phyloP scores from a whole-genome alignment of 768 basidiomycete genomes.

The Cystobasidium tubakii region DNA sequence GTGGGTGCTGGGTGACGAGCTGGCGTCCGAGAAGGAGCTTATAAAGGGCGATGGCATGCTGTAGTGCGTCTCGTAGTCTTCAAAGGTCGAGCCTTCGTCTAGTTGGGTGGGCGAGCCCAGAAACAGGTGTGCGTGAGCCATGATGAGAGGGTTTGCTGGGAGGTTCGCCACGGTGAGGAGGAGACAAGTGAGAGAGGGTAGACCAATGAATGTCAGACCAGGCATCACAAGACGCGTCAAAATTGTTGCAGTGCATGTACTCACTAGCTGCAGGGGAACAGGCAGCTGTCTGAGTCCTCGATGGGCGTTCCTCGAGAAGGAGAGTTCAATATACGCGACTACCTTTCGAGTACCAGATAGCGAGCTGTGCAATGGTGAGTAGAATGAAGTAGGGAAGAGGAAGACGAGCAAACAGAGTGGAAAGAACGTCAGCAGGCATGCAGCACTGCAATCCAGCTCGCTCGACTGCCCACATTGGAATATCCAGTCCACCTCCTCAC shows the following conservation, averaged over 20 bases:
- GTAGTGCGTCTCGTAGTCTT: background rate
- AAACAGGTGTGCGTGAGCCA: background rate
- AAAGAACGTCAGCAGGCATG: constrained; percentile 7
- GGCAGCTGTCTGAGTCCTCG: background rate
- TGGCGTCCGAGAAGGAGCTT: background rate
- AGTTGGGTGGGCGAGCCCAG: background rate
- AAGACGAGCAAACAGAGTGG: background rate
- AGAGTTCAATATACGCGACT: background rate
- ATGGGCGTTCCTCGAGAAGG: no score
- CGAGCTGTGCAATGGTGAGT: background rate
- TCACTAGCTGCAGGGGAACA: background rate
- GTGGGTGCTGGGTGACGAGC: background rate
- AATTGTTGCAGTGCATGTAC: background rate
- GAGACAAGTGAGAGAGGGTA: background rate
- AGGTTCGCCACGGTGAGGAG: background rate
- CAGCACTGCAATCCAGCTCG: no score
- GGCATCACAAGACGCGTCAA: background rate
- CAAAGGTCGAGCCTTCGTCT: background rate
- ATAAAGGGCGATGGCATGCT: background rate
- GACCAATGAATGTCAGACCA: background rate
- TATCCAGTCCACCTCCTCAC: background rate
- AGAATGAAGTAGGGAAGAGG: background rate
- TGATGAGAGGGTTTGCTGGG: background rate
- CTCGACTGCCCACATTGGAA: no score
- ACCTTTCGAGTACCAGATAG: background rate